Percentiles rank a stretch among this genome's conserved stretches.
Conservation (phyloP, 306 rosid genomes). For the Lathyrus tuberosus region DNA sequence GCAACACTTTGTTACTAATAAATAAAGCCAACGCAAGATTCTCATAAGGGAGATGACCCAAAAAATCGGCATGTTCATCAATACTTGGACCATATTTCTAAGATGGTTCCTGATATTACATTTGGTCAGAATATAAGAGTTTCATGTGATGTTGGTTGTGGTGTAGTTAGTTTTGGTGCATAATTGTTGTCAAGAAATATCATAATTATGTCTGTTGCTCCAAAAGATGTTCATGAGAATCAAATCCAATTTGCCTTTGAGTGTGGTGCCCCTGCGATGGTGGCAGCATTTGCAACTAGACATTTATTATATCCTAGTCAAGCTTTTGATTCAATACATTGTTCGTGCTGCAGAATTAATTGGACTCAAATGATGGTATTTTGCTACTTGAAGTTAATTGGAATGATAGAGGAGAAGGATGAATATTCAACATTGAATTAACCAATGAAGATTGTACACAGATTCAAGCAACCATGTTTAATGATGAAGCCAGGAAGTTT, state of each 20-base stretch:
- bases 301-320: conserved; percentile 90
- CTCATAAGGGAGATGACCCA: conserved; percentile 87
- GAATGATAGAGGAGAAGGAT: no score
- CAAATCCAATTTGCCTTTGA: conserved; percentile 98
- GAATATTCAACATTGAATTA: no score
- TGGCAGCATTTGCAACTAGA: conserved; percentile 82
- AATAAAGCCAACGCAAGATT: conserved; percentile 87
- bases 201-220: conserved; percentile 87
- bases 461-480: no score
- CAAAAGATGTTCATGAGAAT: no score
- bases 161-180: conserved; percentile 97
- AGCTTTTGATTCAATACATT: conserved; percentile 95
- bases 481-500: no score
- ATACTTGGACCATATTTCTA: conserved; percentile 80
- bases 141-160: conserved; percentile 88
- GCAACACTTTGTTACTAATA: conserved; percentile 81
- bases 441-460: no score
- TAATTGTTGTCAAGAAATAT: conserved; percentile 78
- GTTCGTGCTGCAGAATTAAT: conserved; percentile 93
- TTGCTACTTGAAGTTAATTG: conserved; percentile 89
- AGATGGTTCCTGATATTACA: conserved; percentile 81
- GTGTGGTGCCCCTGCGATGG: conserved; percentile 97
- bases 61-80: no score
- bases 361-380: conserved; percentile 97
- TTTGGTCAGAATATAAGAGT: conserved; percentile 81